Conservation (phyloP, 2,329 filamentous ascomycete species). For the Lecanicillium sp. region DNA sequence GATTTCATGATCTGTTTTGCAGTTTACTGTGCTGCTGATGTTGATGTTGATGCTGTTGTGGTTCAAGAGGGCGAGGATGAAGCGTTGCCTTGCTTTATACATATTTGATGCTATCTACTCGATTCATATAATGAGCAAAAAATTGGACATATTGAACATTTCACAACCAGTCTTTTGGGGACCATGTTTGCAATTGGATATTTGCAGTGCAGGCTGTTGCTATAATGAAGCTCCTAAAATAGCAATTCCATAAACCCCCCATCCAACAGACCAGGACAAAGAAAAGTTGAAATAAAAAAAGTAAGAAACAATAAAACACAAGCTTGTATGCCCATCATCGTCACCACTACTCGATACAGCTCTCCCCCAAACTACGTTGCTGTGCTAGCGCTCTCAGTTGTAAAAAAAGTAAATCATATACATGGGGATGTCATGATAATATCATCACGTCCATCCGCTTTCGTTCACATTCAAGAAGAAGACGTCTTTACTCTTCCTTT, state of each 20-base stretch:
- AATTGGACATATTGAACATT: not conserved
- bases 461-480: not conserved
- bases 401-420: not conserved
- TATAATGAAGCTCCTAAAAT: too few species aligned
- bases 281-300: too few species aligned
- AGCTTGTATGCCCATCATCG: too few species aligned
- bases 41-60: not conserved
- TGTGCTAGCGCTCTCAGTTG: not conserved
- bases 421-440: too few species aligned
- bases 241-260: too few species aligned
- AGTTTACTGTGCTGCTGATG: not conserved
- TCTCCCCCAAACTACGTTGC: not conserved
- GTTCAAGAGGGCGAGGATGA: not conserved
- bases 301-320: too few species aligned
- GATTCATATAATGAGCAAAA: not conserved
- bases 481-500: constrained; percentile 23
- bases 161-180: too few species aligned
- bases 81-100: not conserved
- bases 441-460: too few species aligned
- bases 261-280: too few species aligned
- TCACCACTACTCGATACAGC: too few species aligned
- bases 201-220: too few species aligned
- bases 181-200: not conserved
- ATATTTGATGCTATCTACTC: not conserved
- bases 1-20: not conserved